phyloP scores from a whole-genome alignment of 805 yeast species.

The Suhomyces pyralidae region DNA sequence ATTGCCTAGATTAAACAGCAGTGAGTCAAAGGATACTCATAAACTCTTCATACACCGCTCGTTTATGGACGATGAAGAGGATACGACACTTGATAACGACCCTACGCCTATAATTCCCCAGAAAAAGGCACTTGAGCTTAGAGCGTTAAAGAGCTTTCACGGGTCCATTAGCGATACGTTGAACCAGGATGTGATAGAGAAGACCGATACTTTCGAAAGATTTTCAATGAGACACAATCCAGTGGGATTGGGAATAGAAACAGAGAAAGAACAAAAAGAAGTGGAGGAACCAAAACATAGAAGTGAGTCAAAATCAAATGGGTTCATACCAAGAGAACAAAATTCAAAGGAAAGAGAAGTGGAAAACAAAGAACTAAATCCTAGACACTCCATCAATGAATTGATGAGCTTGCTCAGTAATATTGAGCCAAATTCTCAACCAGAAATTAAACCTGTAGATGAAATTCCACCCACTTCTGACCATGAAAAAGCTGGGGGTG shows the following conservation, averaged over 20 bases:
- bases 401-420: constrained; percentile 27
- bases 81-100: not conserved
- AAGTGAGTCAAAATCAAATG: not conserved
- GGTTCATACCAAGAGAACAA: not conserved
- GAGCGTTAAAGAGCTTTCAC: constrained; percentile 20
- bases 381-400: constrained; percentile 19
- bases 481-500: too few relatives aligned
- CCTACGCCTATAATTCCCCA: not conserved
- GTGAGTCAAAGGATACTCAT: not conserved
- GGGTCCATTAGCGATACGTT: constrained; percentile 20
- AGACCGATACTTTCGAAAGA: constrained; percentile 13
- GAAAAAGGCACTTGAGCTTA: constrained; percentile 4
- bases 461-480: not conserved
- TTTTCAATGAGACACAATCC: constrained; percentile 4
- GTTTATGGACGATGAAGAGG: constrained; percentile 1
- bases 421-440: constrained; percentile 11
- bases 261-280: not conserved
- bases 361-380: not conserved
- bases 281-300: too few relatives aligned
- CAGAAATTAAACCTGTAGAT: not conserved
- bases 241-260: not conserved
- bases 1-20: constrained; percentile 3
- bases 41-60: constrained; percentile 17
- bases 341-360: too few relatives aligned
- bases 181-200: constrained; percentile 12